Evolutionary conservation across 352 stramenopile genomes (phyloP).

Genomic region (Globisporangium camurandrum): DNA sequence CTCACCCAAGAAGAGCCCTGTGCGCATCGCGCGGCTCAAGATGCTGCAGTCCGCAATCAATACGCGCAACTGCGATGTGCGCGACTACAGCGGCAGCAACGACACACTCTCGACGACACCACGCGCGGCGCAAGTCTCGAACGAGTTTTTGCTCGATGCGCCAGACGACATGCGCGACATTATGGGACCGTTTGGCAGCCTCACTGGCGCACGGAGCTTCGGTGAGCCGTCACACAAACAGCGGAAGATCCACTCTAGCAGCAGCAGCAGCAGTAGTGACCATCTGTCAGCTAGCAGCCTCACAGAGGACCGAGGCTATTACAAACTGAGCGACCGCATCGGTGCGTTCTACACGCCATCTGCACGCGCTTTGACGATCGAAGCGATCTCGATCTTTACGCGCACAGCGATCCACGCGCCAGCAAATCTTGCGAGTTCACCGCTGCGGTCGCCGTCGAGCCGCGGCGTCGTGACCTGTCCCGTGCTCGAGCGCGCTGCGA

Average conservation of each 20-base stretch:
- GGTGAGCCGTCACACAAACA: conserved; percentile 25
- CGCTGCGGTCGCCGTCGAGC: conserved; percentile 28
- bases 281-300: conserved; percentile 7
- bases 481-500: conserved; percentile 32
- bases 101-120: conserved; percentile 2
- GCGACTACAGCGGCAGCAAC: conserved; percentile 19
- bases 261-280: conserved; percentile 8
- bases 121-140: conserved; percentile 7
- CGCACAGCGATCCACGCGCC: conserved; percentile 39
- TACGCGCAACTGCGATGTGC: conserved; percentile 62
- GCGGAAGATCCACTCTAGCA: conserved; percentile 17
- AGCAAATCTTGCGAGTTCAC: conserved; percentile 28
- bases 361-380: conserved; percentile 51
- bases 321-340: conserved; percentile 77
- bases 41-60: conserved; percentile 83
- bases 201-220: conserved; percentile 28
- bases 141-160: conserved; percentile 14
- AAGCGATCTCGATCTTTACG: conserved; percentile 63
- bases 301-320: conserved; percentile 65
- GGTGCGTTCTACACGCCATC: conserved; percentile 67
- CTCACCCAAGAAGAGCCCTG: conserved; percentile 64
- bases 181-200: conserved; percentile 65
- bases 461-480: conserved; percentile 43
- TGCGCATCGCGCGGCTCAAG: conserved; percentile 69
- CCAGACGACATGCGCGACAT: conserved; percentile 48